Base-by-base conservation (phyloP, 129 eudicot genomes). In the Saposhnikovia divaricata region DNA sequence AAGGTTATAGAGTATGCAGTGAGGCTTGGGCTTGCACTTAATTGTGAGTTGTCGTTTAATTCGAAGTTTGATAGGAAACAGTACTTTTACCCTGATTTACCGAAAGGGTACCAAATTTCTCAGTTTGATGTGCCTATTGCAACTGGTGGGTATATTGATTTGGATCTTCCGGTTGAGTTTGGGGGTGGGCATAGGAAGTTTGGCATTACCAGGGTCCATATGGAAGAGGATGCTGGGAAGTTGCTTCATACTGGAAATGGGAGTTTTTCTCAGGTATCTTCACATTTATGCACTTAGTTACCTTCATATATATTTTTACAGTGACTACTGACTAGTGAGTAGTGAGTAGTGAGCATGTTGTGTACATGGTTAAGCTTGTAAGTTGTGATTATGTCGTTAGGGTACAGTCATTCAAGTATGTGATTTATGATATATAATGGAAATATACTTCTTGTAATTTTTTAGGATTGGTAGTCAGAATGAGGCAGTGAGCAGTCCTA, bases 221-320 rank as follows among this genome's bases (percentile, higher is more conserved):
- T 95, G 97, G 98, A 95, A 81, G 98, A 95, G 83, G 98, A 95
- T 87, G 97, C 98, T 12, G 97, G 98, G 44, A 95, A 95, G 87
- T 87, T 92, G 65, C 97, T 95, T 83, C 98, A 95, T 83, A 83
- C 97, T 0, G 97, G 90, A 55, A 80, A 77, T 74, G 96, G 97
- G 63, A 85, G 77, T 78, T 88, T 77, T 85, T 92, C 97, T 61
- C 96, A 92, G 97, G 98, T 79, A 80, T 75, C 27, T 72, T 59
- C 45, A 15, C 40, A 14, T n/a, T 27, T 19, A n/a, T 44, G 50
- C 13, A 74, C 27, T 15, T 40, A 45, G 2, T 18, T 16, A 39
- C 9, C 34, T 43, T 23, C 45, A 28, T 69, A 14, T 6, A 43
- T 74, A 13, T 43, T 74, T 27, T 0, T 14, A 46, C 68, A 59